A percentile compares a stretch with the other conserved stretches of the same genome.
Evolutionary conservation across 2,329 filamentous ascomycete genomes (phyloP).

Genomic region (Xylariaceae sp.): DNA sequence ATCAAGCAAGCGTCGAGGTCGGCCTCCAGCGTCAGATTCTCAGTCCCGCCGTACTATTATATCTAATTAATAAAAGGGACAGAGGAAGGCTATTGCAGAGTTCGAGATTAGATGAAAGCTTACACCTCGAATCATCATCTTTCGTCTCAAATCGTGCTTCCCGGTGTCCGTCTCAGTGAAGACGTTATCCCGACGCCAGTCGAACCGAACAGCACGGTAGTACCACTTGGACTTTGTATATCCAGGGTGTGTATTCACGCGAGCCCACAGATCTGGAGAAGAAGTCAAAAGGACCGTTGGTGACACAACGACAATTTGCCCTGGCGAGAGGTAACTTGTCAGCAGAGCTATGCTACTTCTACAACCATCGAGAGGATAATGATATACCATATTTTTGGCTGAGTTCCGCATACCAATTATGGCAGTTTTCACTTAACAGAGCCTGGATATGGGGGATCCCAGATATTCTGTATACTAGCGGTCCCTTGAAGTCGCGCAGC

Average conservation of each 20-base stretch:
- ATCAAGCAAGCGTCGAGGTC: slow-evolving; percentile 56
- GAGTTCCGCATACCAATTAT: slow-evolving; percentile 38
- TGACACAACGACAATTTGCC: slow-evolving; percentile 12
- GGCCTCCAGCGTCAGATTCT: slow-evolving; percentile 57
- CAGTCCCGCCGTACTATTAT: slow-evolving; percentile 60
- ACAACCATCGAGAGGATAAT: background rate
- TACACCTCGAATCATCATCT: slow-evolving; percentile 60
- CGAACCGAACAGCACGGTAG: slow-evolving; percentile 49
- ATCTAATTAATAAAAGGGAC: background rate
- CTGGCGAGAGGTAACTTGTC: background rate
- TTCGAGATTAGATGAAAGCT: slow-evolving; percentile 23
- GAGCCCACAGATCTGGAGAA: slow-evolving; percentile 21
- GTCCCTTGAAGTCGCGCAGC: slow-evolving; percentile 35
- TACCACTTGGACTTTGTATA: slow-evolving; percentile 54
- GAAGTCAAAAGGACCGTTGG: slow-evolving; percentile 23
- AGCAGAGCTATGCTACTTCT: background rate
- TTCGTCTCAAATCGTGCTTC: slow-evolving; percentile 52
- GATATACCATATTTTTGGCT: slow-evolving; percentile 39
- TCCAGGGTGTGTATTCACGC: slow-evolving; percentile 46
- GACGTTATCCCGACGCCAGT: slow-evolving; percentile 58
- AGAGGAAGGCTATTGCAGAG: background rate
- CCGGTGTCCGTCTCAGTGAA: slow-evolving; percentile 58
- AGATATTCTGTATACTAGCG: slow-evolving; percentile 31
- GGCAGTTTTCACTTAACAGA: slow-evolving; percentile 29
- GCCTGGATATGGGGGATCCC: slow-evolving; percentile 37